Percentiles rank a stretch among this genome's conserved stretches.
Conservation (phyloP, 2,329 filamentous ascomycete genomes). For the Lasiodiplodia sp. region DNA sequence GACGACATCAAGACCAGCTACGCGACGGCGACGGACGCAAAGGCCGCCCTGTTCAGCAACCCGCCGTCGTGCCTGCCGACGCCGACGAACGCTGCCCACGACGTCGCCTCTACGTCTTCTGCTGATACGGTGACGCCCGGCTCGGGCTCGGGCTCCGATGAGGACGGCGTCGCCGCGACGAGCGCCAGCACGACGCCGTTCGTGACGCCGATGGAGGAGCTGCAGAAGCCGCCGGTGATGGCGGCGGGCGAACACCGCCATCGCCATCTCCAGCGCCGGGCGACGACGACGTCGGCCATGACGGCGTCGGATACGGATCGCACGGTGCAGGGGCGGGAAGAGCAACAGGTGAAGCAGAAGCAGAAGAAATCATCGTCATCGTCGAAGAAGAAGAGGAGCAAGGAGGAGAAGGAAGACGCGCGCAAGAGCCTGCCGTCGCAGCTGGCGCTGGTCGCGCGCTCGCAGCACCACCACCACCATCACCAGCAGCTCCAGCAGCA, state of each 20-base stretch:
- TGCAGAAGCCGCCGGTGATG: neutral
- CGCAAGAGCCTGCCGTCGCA: neutral
- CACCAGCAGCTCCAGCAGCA: neutral
- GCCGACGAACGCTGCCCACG: neutral
- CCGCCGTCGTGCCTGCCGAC: constrained; percentile 19
- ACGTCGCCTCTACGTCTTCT: neutral
- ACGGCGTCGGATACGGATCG: neutral
- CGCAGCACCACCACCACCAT: neutral
- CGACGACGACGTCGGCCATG: neutral
- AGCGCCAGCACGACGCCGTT: neutral
- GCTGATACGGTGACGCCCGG: neutral
- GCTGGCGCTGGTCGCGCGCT: neutral
- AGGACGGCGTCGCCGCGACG: neutral
- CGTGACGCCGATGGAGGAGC: neutral
- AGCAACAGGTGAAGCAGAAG: neutral
- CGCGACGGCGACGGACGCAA: constrained; percentile 14
- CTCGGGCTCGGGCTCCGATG: neutral
- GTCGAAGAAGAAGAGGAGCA: neutral
- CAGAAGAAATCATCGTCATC: neutral
- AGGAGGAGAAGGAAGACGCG: neutral
- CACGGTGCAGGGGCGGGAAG: neutral
- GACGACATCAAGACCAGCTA: neutral
- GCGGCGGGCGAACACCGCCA: neutral
- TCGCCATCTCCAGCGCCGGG: neutral
- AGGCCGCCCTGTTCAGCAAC: constrained; percentile 31